A percentile compares a stretch with the other conserved stretches of the same genome.
Evolutionary conservation across 1,139 yeast genomes (phyloP).

Genomic region (Geotrichum bryndzae): DNA sequence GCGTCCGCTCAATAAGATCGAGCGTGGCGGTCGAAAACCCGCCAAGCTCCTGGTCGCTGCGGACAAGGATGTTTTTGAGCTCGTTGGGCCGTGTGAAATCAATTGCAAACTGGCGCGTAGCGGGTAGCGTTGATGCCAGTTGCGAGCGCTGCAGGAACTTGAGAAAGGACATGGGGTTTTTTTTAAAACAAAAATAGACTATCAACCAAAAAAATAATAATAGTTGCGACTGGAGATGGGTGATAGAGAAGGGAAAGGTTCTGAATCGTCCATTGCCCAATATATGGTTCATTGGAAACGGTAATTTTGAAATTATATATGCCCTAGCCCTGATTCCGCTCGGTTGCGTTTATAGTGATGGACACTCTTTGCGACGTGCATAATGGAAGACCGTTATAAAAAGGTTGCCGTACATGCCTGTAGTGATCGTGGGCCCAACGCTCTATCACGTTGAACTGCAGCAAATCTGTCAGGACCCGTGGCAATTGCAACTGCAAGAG

Average conservation of each 20-base stretch:
- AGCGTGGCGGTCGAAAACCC: conserved; percentile 68
- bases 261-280: background rate
- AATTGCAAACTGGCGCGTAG: conserved; percentile 37
- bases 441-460: no score
- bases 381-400: no score
- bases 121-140: conserved; percentile 16
- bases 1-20: conserved; percentile 36
- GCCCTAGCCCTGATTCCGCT: background rate
- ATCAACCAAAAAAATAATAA: background rate
- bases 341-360: no score
- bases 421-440: no score
- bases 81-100: conserved; percentile 48
- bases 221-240: background rate
- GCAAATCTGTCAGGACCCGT: no score
- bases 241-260: background rate
- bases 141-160: conserved; percentile 17
- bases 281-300: background rate
- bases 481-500: no score
- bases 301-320: background rate
- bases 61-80: conserved; percentile 47
- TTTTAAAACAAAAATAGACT: background rate
- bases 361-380: no score
- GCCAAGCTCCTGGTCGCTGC: conserved; percentile 70
- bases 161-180: conserved; percentile 12
- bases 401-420: no score